Base-by-base conservation (phyloP, 257 asterid genomes). In the Cinchona pubescens region DNA sequence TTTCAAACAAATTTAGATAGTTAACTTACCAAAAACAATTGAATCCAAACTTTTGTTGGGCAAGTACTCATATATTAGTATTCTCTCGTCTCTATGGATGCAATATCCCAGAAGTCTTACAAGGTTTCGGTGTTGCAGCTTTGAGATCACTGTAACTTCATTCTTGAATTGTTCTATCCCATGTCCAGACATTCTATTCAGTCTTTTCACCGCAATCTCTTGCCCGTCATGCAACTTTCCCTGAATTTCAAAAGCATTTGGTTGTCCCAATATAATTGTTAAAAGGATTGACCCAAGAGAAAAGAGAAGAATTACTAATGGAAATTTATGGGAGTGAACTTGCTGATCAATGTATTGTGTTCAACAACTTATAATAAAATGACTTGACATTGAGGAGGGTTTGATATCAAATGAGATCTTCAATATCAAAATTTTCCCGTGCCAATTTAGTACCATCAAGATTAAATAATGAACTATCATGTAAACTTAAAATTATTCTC, bases 181-280 rank as follows among this genome's bases (percentile, higher is more conserved):
- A 4, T 67, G 56, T 13, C 72, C 14, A 1, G 72, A 18, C 27
- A 45, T 68, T n/a, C 2, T 45, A 2, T 25, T 19, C 30, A 68
- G 55, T 68, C 73, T 68, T 45, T 68, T 68, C 27, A 68, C 59
- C 1, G 73, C 73, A 45, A 68, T 68, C 34, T 43, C 73, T 29
- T 27, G 73, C 0, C 73, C 59, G 23, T 46, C 14, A 15, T 2
- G 15, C 10, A 68, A 3, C 40, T 19, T 23, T 2, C 73, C 73
- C 73, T 67, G 53, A 5, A 23, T 12, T 37, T 42, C 29, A 53
- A 53, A 5, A 53, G 60, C 60, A 53, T 19, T 21, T 21, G 10
- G 23, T 21, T 18, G 29, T 2, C 45, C 5, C 45, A 40, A 40
- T 40, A 4, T 7, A 40, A 40, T 40, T 40, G 45, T 5, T 40